Conservation (phyloP, 2,329 filamentous ascomycete genomes). For the Trichoderma koningiopsis region DNA sequence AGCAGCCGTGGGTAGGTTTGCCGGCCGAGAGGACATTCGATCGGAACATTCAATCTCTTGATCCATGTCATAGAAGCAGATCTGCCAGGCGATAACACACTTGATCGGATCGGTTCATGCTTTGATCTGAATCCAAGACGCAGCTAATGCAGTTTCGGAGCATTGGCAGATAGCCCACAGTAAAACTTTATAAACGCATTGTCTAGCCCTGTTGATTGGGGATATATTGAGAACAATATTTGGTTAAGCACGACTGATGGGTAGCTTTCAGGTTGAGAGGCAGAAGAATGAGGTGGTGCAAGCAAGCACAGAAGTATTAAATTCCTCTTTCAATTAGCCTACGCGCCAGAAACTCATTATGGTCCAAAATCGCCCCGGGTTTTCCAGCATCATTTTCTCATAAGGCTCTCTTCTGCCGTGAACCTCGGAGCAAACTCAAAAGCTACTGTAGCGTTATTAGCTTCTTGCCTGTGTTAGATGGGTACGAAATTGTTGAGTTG, state of each 20-base stretch:
- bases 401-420: neutral
- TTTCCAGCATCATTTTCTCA: neutral
- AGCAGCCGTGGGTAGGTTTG: neutral
- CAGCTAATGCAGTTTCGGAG: neutral
- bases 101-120: neutral
- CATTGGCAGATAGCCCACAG: neutral
- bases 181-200: neutral
- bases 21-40: neutral
- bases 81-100: neutral
- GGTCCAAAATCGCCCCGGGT: constrained; percentile 4
- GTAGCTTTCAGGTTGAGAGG: neutral
- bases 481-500: neutral
- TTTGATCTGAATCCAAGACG: neutral
- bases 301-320: neutral
- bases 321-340: neutral
- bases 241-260: too few relatives aligned
- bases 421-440: neutral
- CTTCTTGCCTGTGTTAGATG: neutral
- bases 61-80: neutral
- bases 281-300: neutral
- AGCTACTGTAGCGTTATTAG: neutral
- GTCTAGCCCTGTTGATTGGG: neutral
- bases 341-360: neutral
- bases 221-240: neutral
- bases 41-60: neutral